Evolutionary conservation across 2,329 filamentous ascomycete species (phyloP).

Genomic region (Trichoderma citrinoviride): DNA sequence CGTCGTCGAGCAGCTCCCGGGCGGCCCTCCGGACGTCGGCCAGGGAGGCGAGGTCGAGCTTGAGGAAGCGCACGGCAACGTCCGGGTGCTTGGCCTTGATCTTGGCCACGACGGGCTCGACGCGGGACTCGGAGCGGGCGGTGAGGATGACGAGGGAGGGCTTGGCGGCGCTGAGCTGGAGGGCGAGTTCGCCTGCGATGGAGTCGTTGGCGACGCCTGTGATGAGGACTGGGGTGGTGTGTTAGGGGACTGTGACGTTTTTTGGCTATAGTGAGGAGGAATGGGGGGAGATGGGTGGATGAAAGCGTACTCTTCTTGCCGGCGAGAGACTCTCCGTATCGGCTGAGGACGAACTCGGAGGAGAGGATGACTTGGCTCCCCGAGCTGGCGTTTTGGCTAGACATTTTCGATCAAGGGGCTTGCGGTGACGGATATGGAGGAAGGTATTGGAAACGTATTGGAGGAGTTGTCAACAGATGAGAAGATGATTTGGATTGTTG

Average conservation of each 20-base stretch:
- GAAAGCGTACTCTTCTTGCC: not conserved
- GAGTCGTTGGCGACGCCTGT: constrained; percentile 20
- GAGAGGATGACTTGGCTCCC: not conserved
- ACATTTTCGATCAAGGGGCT: not conserved
- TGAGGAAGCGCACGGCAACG: constrained; percentile 9
- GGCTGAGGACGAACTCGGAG: constrained; percentile 1
- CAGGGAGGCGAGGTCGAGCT: constrained; percentile 11
- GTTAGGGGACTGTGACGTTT: not conserved
- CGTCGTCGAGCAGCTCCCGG: constrained; percentile 15
- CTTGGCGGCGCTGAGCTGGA: constrained; percentile 20
- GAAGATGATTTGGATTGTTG: not conserved
- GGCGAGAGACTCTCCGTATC: not conserved
- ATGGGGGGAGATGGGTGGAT: too few species aligned
- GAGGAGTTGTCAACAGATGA: not conserved
- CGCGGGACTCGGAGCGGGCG: constrained; percentile 4
- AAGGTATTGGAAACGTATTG: too few species aligned
- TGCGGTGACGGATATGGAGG: too few species aligned
- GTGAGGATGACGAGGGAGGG: constrained; percentile 19
- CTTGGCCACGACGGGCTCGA: constrained; percentile 4
- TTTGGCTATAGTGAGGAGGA: not conserved
- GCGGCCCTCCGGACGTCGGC: constrained; percentile 3
- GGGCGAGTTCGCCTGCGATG: constrained; percentile 22
- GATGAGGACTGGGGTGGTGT: constrained; percentile 4
- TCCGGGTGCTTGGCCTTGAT: constrained; percentile 6
- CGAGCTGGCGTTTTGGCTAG: not conserved